Conservation (phyloP, 352 stramenopile species). For the Phytopythium kandeliae region DNA sequence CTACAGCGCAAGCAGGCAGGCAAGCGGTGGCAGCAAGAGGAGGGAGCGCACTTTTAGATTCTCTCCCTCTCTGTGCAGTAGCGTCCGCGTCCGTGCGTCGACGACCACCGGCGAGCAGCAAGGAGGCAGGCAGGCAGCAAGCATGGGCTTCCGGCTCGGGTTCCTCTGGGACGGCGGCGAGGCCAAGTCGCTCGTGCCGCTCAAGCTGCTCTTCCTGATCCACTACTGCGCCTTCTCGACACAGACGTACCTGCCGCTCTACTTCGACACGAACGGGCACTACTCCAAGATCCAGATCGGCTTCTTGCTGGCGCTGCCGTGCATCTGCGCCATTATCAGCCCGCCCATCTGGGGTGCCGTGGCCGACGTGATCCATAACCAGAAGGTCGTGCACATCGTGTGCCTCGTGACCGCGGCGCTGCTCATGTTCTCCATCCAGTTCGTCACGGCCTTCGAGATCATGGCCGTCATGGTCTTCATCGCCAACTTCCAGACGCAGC, state of each 20-base stretch:
- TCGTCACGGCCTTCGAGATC: slow-evolving; percentile 51
- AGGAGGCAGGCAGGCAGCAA: too few relatives aligned
- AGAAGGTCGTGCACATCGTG: slow-evolving; percentile 58
- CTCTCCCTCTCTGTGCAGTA: too few relatives aligned
- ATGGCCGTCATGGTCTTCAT: slow-evolving; percentile 72
- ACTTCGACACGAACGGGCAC: slow-evolving; percentile 43
- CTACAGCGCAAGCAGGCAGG: too few relatives aligned
- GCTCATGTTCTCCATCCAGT: slow-evolving; percentile 69
- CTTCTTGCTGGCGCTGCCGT: slow-evolving; percentile 55
- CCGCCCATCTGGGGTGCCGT: slow-evolving; percentile 61
- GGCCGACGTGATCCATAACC: slow-evolving; percentile 55
- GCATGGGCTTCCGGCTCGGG: slow-evolving; percentile 22
- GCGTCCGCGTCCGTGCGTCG: too few relatives aligned
- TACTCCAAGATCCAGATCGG: slow-evolving; percentile 78
- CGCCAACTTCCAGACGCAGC: slow-evolving; percentile 69
- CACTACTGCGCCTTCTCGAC: slow-evolving; percentile 64
- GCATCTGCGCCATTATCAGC: slow-evolving; percentile 63
- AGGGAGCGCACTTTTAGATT: too few relatives aligned
- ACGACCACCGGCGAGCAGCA: too few relatives aligned
- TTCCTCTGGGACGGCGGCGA: slow-evolving; percentile 63
- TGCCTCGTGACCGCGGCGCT: slow-evolving; percentile 52
- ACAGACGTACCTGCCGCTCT: slow-evolving; percentile 32
- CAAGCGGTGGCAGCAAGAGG: too few relatives aligned
- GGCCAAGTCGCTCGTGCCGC: slow-evolving; percentile 47
- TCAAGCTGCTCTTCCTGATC: slow-evolving; percentile 72